phyloP scores from a whole-genome alignment of 2,329 filamentous ascomycete genomes.

The Daldinia sp. region DNA sequence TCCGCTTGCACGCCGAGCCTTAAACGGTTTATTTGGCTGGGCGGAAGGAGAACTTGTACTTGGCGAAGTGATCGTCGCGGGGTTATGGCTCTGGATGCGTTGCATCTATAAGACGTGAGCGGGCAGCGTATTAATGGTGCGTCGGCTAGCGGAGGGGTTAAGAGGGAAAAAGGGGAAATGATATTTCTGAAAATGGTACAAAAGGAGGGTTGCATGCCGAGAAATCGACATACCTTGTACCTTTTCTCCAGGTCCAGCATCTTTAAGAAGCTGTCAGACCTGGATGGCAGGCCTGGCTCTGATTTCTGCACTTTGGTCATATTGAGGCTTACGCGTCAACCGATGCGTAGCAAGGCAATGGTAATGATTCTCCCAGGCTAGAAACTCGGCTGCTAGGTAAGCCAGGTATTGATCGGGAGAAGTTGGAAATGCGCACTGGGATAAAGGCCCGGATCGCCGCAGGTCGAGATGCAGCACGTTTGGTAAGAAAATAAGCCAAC shows the following conservation, averaged over 20 bases:
- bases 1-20: constrained; percentile 51
- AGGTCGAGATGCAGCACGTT: constrained; percentile 41
- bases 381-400: constrained; percentile 29
- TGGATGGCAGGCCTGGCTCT: constrained; percentile 47
- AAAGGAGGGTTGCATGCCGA: constrained; percentile 49
- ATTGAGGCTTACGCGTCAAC: constrained; percentile 52
- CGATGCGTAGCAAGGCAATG: constrained; percentile 31
- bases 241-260: constrained; percentile 72
- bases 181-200: constrained; percentile 33
- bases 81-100: constrained; percentile 52
- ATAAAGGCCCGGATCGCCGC: constrained; percentile 50
- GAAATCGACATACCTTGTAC: constrained; percentile 63
- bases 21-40: constrained; percentile 47
- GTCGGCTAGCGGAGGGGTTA: constrained; percentile 46
- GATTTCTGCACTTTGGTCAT: constrained; percentile 50
- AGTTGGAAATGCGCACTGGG: constrained; percentile 40
- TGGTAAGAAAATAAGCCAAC: constrained; percentile 44
- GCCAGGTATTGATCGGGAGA: constrained; percentile 27
- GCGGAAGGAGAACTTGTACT: constrained; percentile 48
- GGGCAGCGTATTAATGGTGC: constrained; percentile 47
- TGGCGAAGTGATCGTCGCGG: constrained; percentile 47
- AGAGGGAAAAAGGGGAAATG: constrained; percentile 37
- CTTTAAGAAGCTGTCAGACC: constrained; percentile 65
- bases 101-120: constrained; percentile 54
- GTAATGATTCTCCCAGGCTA: constrained; percentile 25